phyloP scores from a whole-genome alignment of 805 yeast species.

The Saturnispora galanensis region DNA sequence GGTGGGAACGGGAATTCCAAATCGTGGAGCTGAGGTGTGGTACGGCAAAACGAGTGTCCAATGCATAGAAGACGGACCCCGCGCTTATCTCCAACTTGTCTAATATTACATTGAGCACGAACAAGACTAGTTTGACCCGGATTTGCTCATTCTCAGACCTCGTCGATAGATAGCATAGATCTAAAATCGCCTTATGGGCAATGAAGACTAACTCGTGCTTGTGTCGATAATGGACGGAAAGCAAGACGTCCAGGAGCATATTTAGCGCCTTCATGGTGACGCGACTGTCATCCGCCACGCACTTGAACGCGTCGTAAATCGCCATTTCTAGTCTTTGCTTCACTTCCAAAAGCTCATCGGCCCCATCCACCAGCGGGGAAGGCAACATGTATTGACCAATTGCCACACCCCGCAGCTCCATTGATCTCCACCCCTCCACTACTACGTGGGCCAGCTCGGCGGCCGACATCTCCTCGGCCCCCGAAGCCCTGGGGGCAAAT shows the following conservation, averaged over 20 bases:
- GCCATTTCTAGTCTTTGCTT: not conserved
- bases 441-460: not conserved
- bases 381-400: not conserved
- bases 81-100: not conserved
- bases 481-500: not conserved
- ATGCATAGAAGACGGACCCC: not conserved
- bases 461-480: too few relatives aligned
- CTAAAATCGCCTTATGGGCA: not conserved
- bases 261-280: not conserved
- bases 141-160: not conserved
- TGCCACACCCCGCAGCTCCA: not conserved
- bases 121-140: not conserved
- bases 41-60: slow-evolving; percentile 2
- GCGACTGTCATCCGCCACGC: not conserved
- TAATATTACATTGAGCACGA: not conserved
- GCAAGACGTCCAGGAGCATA: slow-evolving; percentile 1
- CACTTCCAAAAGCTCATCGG: not conserved
- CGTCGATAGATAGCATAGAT: not conserved
- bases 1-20: slow-evolving; percentile 7
- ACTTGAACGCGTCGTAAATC: not conserved
- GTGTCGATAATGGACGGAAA: slow-evolving; percentile 4
- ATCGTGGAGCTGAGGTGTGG: slow-evolving; percentile 1
- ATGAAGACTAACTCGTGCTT: not conserved
- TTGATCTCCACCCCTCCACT: not conserved
- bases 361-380: not conserved